A percentile compares a stretch with the other conserved stretches of the same genome.
Conservation (phyloP, 1,284 basidiomycete genomes). For the Ceratobasidium sp. region DNA sequence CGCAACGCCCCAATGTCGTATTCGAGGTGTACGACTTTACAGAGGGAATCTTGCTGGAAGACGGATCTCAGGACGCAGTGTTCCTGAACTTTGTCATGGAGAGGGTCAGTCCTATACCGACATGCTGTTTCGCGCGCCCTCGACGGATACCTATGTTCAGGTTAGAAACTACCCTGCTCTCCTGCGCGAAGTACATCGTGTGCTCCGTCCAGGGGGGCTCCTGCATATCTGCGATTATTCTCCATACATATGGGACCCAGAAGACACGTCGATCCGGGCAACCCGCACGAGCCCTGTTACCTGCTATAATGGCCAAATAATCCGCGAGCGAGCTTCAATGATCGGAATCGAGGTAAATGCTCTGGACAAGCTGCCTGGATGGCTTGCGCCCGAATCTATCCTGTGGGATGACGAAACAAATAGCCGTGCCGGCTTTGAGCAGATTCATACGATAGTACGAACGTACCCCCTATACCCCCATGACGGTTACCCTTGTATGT, state of each 20-base stretch:
- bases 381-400: neutral
- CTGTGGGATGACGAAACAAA: neutral
- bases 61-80: neutral
- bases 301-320: neutral
- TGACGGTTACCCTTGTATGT: neutral
- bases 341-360: too few relatives aligned
- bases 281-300: neutral
- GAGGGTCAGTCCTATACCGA: neutral
- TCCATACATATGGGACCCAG: neutral
- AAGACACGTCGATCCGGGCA: neutral
- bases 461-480: constrained; percentile 1
- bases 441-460: too few relatives aligned
- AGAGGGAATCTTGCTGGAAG: neutral
- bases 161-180: neutral
- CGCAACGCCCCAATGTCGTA: neutral
- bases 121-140: neutral
- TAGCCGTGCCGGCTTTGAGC: neutral
- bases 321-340: neutral
- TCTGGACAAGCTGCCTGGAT: too few relatives aligned
- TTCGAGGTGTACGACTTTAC: constrained; percentile 21
- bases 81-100: neutral
- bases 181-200: neutral
- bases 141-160: neutral
- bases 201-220: constrained; percentile 2
- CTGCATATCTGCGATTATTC: neutral